These are phyloP conservation scores for Thelephora ganbajun DNA, from an alignment of 768 basidiomycete genomes.

Conservation along the genomic window DNA sequence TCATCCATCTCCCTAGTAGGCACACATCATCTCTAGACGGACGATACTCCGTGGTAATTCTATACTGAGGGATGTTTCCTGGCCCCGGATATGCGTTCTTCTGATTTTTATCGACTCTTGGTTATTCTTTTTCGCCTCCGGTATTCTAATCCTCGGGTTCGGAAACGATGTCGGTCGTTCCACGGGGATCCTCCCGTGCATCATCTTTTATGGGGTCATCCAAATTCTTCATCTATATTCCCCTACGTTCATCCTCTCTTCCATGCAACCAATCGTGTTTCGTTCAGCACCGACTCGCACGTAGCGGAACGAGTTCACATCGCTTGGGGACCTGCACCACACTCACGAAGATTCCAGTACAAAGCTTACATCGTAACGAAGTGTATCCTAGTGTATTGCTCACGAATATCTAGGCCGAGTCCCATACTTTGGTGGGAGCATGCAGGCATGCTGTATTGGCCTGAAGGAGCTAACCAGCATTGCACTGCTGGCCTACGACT, in stretches of 20 bases:
- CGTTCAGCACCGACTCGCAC: neutral
- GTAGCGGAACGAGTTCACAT: constrained; percentile 32
- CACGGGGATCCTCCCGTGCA: constrained; percentile 29
- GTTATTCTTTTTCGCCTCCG: constrained; percentile 8
- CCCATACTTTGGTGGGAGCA: constrained; percentile 13
- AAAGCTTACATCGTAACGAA: constrained; percentile 23
- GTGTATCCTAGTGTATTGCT: neutral
- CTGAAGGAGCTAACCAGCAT: constrained; percentile 28
- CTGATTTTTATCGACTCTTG: too few species aligned
- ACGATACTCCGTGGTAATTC: too few species aligned
- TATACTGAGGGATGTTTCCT: too few species aligned
- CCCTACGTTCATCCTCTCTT: constrained; percentile 19
- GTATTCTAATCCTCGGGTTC: constrained; percentile 28
- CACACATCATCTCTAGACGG: too few species aligned
- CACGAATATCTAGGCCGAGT: neutral
- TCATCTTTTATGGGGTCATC: constrained; percentile 26
- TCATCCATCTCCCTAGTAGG: too few species aligned
- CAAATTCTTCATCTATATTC: constrained; percentile 33
- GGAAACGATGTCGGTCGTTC: constrained; percentile 26
- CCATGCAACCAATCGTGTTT: neutral
- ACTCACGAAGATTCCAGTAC: constrained; percentile 21
- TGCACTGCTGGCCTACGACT: constrained; percentile 31
- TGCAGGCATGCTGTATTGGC: constrained; percentile 31
- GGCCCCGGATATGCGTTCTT: too few species aligned
- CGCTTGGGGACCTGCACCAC: constrained; percentile 26